Percentiles rank a stretch among this genome's conserved stretches.
These are phyloP conservation scores for Aphanomyces cochlioides DNA, from an alignment of 352 stramenopile species.

Conservation along the genomic window DNA sequence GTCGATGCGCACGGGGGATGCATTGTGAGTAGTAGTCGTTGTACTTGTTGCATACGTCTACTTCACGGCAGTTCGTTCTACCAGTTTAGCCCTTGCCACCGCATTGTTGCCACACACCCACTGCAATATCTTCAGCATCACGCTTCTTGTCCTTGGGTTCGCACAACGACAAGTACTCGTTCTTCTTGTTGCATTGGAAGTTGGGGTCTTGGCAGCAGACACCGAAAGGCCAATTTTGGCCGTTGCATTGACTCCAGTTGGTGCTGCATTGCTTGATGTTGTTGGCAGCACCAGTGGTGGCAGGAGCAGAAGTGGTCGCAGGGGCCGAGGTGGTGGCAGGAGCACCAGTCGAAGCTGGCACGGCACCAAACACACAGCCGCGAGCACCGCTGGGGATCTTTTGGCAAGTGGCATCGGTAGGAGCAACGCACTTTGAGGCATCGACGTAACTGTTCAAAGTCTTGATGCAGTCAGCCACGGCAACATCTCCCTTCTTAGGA, in stretches of 20 bases:
- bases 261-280: background rate
- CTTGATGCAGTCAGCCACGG: no score
- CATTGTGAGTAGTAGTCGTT: background rate
- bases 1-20: background rate
- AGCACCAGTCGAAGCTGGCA: background rate
- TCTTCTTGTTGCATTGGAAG: slow-evolving; percentile 23
- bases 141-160: background rate
- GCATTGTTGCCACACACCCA: slow-evolving; percentile 7
- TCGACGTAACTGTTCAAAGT: no score
- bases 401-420: slow-evolving; percentile 44
- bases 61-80: background rate
- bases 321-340: background rate
- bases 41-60: background rate
- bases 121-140: background rate
- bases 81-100: slow-evolving; percentile 1
- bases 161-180: slow-evolving; percentile 24
- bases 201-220: slow-evolving; percentile 22
- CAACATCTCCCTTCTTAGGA: no score
- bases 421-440: slow-evolving; percentile 40
- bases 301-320: background rate
- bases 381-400: slow-evolving; percentile 69
- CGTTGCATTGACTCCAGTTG: slow-evolving; percentile 25
- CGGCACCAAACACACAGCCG: slow-evolving; percentile 41
- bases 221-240: slow-evolving; percentile 25
- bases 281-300: background rate